Evolutionary conservation across 2,329 filamentous ascomycete genomes (phyloP).

Genomic region (Juglanconis juglandina): DNA sequence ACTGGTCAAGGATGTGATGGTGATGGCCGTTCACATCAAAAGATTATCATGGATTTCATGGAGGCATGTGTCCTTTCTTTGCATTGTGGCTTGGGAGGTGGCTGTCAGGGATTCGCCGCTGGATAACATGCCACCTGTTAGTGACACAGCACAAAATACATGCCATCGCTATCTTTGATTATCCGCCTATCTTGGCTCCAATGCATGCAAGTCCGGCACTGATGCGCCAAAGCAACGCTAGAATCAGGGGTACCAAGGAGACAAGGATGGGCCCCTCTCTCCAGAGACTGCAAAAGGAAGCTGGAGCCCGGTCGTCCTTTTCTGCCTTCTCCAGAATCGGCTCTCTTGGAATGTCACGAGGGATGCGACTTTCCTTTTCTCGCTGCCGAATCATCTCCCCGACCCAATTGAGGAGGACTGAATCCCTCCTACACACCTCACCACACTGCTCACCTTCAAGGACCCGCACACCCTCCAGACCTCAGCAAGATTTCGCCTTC

Average conservation of each 20-base stretch:
- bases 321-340: not conserved
- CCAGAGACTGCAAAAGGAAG: slow-evolving; percentile 5
- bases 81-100: no score
- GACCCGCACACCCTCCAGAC: no score
- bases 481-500: not conserved
- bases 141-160: not conserved
- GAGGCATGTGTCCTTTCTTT: not conserved
- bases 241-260: slow-evolving; percentile 16
- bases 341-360: slow-evolving; percentile 1
- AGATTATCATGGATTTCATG: not conserved
- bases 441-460: not conserved
- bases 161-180: slow-evolving; percentile 9
- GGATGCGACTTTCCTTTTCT: not conserved
- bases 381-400: not conserved
- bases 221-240: slow-evolving; percentile 10
- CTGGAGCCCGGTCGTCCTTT: not conserved
- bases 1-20: not conserved
- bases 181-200: slow-evolving; percentile 1
- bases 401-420: slow-evolving; percentile 4
- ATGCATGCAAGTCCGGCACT: slow-evolving; percentile 15
- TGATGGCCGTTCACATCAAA: not conserved
- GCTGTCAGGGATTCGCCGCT: no score
- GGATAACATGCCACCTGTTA: not conserved
- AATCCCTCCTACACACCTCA: not conserved
- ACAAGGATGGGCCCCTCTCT: not conserved